Conservation (phyloP, 768 basidiomycete genomes). For the Boletus tomentosulus region DNA sequence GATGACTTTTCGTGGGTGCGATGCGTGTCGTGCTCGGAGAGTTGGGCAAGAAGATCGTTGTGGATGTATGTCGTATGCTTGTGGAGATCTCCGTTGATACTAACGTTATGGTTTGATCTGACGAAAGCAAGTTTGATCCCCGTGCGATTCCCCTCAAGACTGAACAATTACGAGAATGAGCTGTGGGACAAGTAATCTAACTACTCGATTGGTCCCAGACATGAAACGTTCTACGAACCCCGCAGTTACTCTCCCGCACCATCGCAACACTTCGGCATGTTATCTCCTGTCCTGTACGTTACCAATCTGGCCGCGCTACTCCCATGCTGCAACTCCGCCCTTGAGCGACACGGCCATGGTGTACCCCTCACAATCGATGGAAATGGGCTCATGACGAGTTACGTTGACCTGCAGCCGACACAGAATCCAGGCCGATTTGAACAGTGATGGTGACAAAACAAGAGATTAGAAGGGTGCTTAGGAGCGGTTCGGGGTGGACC, state of each 20-base stretch:
- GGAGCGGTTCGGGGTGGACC: conserved; percentile 72
- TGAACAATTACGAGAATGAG: conserved; percentile 93
- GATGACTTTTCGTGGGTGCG: conserved; percentile 95
- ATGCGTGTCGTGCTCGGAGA: conserved; percentile 93
- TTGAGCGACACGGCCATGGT: conserved; percentile 35
- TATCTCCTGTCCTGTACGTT: conserved; percentile 62
- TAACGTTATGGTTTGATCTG: conserved; percentile 42
- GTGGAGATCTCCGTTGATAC: conserved; percentile 2
- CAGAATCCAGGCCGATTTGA: conserved; percentile 76
- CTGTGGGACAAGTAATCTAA: conserved; percentile 98
- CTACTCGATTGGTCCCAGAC: conserved; percentile 89
- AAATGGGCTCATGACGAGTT: conserved; percentile 67
- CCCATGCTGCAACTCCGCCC: conserved; percentile 47
- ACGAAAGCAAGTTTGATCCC: conserved; percentile 97
- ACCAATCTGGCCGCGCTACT: conserved; percentile 75
- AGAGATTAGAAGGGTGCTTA: conserved; percentile 79
- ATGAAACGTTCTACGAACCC: conserved; percentile 83
- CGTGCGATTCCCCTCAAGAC: conserved; percentile 90
- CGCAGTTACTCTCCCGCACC: conserved; percentile 69
- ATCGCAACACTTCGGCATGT: conserved; percentile 52
- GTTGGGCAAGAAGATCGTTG: conserved; percentile 90
- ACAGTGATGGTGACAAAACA: conserved; percentile 91
- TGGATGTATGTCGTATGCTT: conserved; percentile 62
- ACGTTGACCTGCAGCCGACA: conserved; percentile 62
- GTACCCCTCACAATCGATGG: conserved; percentile 60